These are phyloP conservation scores for Tuber umbilicatum DNA, from an alignment of 495 filamentous ascomycete genomes.

Conservation along the genomic window DNA sequence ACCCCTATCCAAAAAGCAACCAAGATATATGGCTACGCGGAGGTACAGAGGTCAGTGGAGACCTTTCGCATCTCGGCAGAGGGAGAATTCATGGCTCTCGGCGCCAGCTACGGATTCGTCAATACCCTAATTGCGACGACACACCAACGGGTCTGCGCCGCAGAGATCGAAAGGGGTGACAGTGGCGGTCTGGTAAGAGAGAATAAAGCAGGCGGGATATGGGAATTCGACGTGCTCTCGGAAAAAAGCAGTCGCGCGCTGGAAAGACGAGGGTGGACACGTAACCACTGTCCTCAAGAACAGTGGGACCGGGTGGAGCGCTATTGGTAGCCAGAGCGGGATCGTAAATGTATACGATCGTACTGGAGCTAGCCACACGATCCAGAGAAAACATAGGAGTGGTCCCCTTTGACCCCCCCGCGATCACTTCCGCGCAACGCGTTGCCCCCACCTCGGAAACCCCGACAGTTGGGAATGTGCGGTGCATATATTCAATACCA, in stretches of 20 bases:
- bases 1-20: constrained; percentile 67
- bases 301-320: constrained; percentile 63
- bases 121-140: constrained; percentile 68
- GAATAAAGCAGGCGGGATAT: constrained; percentile 81
- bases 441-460: too few species aligned
- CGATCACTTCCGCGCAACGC: too few species aligned
- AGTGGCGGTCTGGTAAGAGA: constrained; percentile 63
- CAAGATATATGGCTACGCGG: too few species aligned
- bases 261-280: constrained; percentile 85
- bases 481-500: too few species aligned
- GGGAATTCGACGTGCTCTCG: constrained; percentile 70
- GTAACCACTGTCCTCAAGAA: constrained; percentile 70
- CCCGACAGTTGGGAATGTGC: too few species aligned
- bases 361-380: constrained; percentile 40
- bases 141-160: constrained; percentile 47
- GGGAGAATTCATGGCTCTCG: too few species aligned
- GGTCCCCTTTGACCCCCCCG: too few species aligned
- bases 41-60: too few species aligned
- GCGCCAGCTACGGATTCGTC: constrained; percentile 63
- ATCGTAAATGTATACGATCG: constrained; percentile 93
- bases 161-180: constrained; percentile 70
- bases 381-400: too few species aligned
- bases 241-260: constrained; percentile 63
- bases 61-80: too few species aligned
- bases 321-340: constrained; percentile 73